Base-by-base conservation (phyloP, 805 yeast species). In the Danielia reshetovae region DNA sequence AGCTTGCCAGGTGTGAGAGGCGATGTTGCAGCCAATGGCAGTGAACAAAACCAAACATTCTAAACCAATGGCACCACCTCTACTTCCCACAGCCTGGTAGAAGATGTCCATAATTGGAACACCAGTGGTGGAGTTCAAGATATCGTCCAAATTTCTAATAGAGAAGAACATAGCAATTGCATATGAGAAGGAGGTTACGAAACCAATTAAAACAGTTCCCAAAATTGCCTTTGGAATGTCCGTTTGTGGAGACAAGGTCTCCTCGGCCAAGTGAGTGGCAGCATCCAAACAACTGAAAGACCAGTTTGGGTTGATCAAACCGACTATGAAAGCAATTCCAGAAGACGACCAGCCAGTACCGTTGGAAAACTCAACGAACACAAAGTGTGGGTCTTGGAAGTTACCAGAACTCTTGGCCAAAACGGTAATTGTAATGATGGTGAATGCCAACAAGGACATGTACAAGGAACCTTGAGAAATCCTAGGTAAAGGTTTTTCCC, bases 191-290 rank as follows among this genome's bases (percentile, higher is more conserved):
- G 78, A 64, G 4, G 87, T 81, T n/a, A 70, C 51, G 40, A 81
- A 75, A 0, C 86, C 86, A 47, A 81, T 76, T 6, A 77, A 69
- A 2, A 80, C 81, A 3, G 85, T 77, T 4, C 79, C 70, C 52
- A 77, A 62, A 43, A 80, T 77, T 2, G 82, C 77, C 32, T 68
- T 68, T 14, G 86, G 85, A 35, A 79, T 76, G 42, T 74, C 68
- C 32, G 71, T 64, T 47, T 74, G 74, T 4, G 87, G 85, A 18
- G 70, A 62, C 24, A 69, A 60, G 24, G 70, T 70, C 50, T 81
- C 87, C 51, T 81, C 88, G 15, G 82, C 78, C 72, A 81, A 68
- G 48, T 81, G 87, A 3, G 85, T 77, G 2, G 85, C 85, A 38
- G 79, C 75, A 50, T 81, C 88, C 32, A 79, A 65, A 44, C 86